Base-by-base conservation (phyloP, 768 basidiomycete genomes). In the Suillus fuscotomentosus region DNA sequence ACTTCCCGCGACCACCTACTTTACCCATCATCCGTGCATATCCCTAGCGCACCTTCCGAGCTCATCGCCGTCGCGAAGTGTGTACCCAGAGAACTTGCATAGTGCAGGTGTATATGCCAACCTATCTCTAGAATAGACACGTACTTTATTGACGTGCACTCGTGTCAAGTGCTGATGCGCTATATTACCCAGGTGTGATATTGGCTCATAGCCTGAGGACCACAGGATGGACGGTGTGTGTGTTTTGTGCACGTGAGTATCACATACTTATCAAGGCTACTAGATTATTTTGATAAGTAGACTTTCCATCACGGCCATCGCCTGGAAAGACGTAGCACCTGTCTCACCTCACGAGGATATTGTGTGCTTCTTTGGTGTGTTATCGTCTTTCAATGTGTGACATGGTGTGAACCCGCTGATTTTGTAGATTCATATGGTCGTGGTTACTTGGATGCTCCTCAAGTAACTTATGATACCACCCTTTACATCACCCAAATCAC, bases 401-500 rank as follows among this genome's bases (percentile, higher is more conserved):
- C 24, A 24, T 2, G 24, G 24, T 24, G 24, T 24, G 24, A 24
- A 24, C 24, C 24, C 15, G 14, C 15, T 36, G 3, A n/a, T 60
- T 5, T 2, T 20, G 17, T 65, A 92, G 92, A 94, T 77, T 79
- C 92, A 24, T 92, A 91, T 65, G 92, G 91, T 14, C 83, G 92
- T 45, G 92, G 92, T 5, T 94, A 93, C 75, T 91, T 90, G 1
- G 91, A 91, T 63, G 91, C 91, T 1, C 92, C 92, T 0, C 83
- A 86, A 24, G 85, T 83, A 17, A 84, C 82, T 4, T 91, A 94
- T 72, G 83, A 91, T 66, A 76, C 27, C 27, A 27, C 27, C 27
- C 27, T 27, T 27, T 27, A 27, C 71, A 86, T 86, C 1, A 87
- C 86, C 0, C 92, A 94, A 69, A 87, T 94, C n/a, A 91, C 92